Base-by-base conservation (phyloP, 2,329 filamentous ascomycete genomes). In the Tympanopsis confertula region DNA sequence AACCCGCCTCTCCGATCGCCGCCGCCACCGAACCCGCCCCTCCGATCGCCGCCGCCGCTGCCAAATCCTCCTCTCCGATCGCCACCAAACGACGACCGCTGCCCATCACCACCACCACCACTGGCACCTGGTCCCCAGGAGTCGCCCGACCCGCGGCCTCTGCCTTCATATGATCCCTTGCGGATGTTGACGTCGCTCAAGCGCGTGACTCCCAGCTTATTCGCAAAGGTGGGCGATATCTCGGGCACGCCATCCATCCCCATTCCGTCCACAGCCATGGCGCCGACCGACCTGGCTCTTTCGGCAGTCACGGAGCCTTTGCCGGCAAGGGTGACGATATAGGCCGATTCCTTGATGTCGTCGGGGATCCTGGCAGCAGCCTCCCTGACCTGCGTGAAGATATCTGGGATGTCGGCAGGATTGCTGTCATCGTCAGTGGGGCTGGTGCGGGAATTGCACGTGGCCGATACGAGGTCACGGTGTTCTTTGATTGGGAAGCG, bases 401-500 rank as follows among this genome's bases (percentile, higher is more conserved):
- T 26, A 7, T 26, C 22, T 7, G 22, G 22, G n/a, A n/a, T n/a
- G 7, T 26, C 22, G 22, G 22, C 22, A 7, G 22, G 22, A n/a
- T 26, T n/a, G n/a, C n/a, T n/a, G n/a, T n/a, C n/a, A n/a, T n/a
- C n/a, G n/a, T n/a, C n/a, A n/a, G n/a, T n/a, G 7, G 22, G 22
- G 22, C 22, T 26, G 7, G 22, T 7, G 22, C 22, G 7, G 22
- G 22, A 7, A 7, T n/a, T 26, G 22, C 7, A 26, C 3, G 53
- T 47, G 1, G 80, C 67, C 20, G 63, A 61, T 39, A 67, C 55
- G 1, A 86, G 53, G 1, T 60, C 60, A 4, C 56, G 50, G 45
- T 75, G 71, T 5, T 65, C 64, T 49, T 74, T 58, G 45, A 86
- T 65, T 12, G 79, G 78, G 13, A 87, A 63, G 3, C 68, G 67